Conservation (phyloP, 2,329 filamentous ascomycete species). For the Capronia americana region DNA sequence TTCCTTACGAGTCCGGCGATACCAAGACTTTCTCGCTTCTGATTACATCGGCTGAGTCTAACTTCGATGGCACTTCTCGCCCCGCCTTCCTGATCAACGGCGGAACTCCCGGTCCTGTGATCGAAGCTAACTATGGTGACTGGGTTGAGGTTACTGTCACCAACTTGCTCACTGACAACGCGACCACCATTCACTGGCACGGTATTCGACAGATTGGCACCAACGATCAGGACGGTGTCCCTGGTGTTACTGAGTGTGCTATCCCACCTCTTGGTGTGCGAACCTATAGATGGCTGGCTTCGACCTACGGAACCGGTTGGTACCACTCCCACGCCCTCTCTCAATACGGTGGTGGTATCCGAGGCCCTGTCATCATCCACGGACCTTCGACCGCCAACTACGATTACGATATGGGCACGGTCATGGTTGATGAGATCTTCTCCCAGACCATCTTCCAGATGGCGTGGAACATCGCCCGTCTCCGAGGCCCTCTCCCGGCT, state of each 20-base stretch:
- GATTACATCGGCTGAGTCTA: slow-evolving; percentile 21
- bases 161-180: slow-evolving; percentile 62
- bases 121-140: slow-evolving; percentile 70
- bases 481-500: slow-evolving; percentile 29
- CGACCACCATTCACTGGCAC: slow-evolving; percentile 70
- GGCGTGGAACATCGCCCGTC: slow-evolving; percentile 34
- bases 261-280: slow-evolving; percentile 57
- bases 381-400: slow-evolving; percentile 40
- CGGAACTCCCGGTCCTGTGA: slow-evolving; percentile 69
- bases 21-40: slow-evolving; percentile 33
- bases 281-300: slow-evolving; percentile 60
- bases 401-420: slow-evolving; percentile 37
- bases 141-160: slow-evolving; percentile 60
- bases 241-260: slow-evolving; percentile 59
- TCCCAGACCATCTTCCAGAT: slow-evolving; percentile 35
- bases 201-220: slow-evolving; percentile 65
- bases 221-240: slow-evolving; percentile 64
- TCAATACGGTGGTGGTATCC: slow-evolving; percentile 39
- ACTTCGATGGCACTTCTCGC: slow-evolving; percentile 44
- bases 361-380: slow-evolving; percentile 39
- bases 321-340: slow-evolving; percentile 67
- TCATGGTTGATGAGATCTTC: slow-evolving; percentile 39
- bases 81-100: slow-evolving; percentile 71
- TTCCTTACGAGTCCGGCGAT: slow-evolving; percentile 23
- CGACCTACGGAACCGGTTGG: slow-evolving; percentile 60